These are phyloP conservation scores for Aspergillus sp. DNA, from an alignment of 2,329 filamentous ascomycete genomes.

Conservation along the genomic window DNA sequence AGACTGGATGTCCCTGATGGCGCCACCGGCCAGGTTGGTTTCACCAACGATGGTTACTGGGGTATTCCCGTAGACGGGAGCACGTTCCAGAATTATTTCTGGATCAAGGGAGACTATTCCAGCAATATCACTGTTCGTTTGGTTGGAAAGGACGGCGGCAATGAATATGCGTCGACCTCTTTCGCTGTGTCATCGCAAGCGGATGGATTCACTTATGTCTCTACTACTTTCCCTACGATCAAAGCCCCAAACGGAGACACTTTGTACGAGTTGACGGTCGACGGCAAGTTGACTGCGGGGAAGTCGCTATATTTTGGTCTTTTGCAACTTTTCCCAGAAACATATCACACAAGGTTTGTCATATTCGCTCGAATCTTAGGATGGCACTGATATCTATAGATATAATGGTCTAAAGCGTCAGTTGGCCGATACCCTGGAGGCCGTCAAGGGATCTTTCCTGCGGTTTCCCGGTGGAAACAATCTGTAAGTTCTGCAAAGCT, in stretches of 20 bases:
- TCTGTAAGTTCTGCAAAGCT: constrained; percentile 28
- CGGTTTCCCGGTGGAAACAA: constrained; percentile 59
- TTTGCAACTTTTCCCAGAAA: constrained; percentile 12
- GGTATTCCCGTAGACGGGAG: constrained; percentile 16
- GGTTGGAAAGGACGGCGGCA: constrained; percentile 10
- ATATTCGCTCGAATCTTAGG: background rate
- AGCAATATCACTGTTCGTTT: constrained; percentile 12
- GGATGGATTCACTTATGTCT: constrained; percentile 10
- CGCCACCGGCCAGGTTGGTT: constrained; percentile 23
- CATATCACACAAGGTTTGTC: constrained; percentile 10
- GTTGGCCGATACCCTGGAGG: constrained; percentile 46
- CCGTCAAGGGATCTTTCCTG: constrained; percentile 49
- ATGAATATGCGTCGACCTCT: constrained; percentile 11
- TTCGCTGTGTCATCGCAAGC: constrained; percentile 9
- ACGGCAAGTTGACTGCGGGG: constrained; percentile 6
- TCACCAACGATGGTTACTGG: constrained; percentile 37
- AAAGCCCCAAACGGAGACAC: constrained; percentile 11
- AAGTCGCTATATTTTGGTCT: constrained; percentile 13
- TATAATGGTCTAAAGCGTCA: constrained; percentile 50
- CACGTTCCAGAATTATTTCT: constrained; percentile 15
- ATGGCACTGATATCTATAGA: constrained; percentile 8
- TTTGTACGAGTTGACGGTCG: constrained; percentile 9
- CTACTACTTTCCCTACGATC: constrained; percentile 10
- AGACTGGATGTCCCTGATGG: constrained; percentile 21
- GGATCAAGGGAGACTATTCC: constrained; percentile 16